Conservation (phyloP, 768 basidiomycete genomes). For the Tricholoma furcatifolium region DNA sequence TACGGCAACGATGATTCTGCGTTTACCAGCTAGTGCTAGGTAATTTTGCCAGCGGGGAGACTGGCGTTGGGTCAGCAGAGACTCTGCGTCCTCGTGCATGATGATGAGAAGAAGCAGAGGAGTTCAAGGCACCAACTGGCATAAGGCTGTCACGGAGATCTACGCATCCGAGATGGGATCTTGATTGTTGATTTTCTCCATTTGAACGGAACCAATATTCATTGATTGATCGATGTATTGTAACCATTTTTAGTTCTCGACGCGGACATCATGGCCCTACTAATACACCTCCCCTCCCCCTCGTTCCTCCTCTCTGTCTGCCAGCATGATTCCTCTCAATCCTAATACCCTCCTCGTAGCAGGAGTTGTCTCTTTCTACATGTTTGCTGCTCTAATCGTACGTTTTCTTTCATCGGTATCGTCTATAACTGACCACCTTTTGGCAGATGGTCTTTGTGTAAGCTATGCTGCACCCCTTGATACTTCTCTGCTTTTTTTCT, state of each 20-base stretch:
- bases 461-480: constrained; percentile 11
- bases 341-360: constrained; percentile 52
- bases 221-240: too few relatives aligned
- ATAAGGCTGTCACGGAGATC: too few relatives aligned
- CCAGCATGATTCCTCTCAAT: constrained; percentile 28
- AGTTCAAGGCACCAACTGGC: not conserved
- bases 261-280: too few relatives aligned
- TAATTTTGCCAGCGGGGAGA: constrained; percentile 11
- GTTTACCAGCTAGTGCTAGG: constrained; percentile 10
- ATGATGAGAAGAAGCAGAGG: not conserved
- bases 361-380: constrained; percentile 76
- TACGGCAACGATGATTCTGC: constrained; percentile 24
- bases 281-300: not conserved
- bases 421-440: not conserved
- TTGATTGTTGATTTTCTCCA: too few relatives aligned
- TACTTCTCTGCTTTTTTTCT: not conserved
- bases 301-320: not conserved
- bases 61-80: constrained; percentile 2
- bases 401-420: constrained; percentile 15
- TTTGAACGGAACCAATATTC: too few relatives aligned
- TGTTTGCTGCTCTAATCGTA: constrained; percentile 72
- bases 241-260: too few relatives aligned
- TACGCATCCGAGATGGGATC: too few relatives aligned
- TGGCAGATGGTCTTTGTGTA: constrained; percentile 53
- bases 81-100: constrained; percentile 16